Conservation (phyloP, 148 eudicot species). For the Pharnaceum exiguum region DNA sequence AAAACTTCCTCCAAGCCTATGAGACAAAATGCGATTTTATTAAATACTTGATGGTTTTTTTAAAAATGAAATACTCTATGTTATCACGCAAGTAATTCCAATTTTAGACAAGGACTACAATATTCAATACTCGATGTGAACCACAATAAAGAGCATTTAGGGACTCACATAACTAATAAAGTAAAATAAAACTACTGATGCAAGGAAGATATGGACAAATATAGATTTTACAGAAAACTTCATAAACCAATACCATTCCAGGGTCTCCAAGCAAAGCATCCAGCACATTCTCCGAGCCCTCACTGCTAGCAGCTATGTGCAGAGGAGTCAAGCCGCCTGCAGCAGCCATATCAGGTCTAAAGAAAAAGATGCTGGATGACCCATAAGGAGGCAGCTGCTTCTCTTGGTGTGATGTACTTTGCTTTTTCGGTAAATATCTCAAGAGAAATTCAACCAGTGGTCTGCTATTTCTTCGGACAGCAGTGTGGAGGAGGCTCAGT, state of each 20-base stretch:
- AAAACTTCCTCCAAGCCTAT: background rate
- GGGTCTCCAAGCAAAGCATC: constrained; percentile 95
- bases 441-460: constrained; percentile 67
- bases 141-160: no score
- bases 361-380: constrained; percentile 27
- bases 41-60: no score
- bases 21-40: background rate
- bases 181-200: no score
- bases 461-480: constrained; percentile 67
- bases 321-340: constrained; percentile 93
- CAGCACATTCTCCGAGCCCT: constrained; percentile 58
- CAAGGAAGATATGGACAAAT: no score
- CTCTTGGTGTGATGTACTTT: constrained; percentile 11
- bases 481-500: constrained; percentile 69
- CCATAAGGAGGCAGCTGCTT: constrained; percentile 13
- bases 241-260: constrained; percentile 46
- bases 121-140: no score
- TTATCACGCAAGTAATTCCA: no score
- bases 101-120: no score
- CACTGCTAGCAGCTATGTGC: constrained; percentile 72
- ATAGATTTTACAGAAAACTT: no score
- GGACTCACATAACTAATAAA: no score
- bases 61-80: no score
- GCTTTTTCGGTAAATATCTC: constrained; percentile 35
- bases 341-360: constrained; percentile 70